Conservation (phyloP, 345 rosid genomes). For the Punica granatum region DNA sequence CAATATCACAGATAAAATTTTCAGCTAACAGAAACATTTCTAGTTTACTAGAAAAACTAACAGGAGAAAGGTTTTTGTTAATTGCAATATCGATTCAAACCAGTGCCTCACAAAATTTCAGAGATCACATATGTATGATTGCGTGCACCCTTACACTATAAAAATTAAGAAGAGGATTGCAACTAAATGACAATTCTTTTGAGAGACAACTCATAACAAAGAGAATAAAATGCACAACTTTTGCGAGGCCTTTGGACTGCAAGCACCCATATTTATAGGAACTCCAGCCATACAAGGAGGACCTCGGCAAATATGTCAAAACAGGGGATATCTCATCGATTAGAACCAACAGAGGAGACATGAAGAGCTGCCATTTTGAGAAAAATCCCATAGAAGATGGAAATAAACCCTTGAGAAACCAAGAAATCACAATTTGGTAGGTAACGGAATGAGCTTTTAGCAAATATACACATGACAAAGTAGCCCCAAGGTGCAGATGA, state of each 20-base stretch:
- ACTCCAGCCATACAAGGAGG: background rate
- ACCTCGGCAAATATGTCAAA: background rate
- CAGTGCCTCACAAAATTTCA: background rate
- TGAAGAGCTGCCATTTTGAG: too few species aligned
- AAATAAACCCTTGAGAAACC: background rate
- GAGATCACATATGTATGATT: background rate
- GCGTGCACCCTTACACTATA: too few species aligned
- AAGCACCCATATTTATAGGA: background rate
- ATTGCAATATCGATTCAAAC: background rate
- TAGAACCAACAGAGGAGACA: background rate
- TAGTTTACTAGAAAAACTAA: background rate
- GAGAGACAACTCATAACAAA: background rate
- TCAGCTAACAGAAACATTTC: slow-evolving; percentile 1
- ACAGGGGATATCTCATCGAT: background rate
- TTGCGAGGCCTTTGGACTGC: background rate
- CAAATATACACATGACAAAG: background rate
- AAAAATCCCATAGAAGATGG: background rate
- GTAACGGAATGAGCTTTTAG: background rate
- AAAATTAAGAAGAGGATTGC: background rate
- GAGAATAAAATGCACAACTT: background rate
- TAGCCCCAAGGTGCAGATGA: background rate
- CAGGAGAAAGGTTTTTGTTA: background rate
- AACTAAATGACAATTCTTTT: background rate
- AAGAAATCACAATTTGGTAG: background rate
- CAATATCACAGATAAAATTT: slow-evolving; percentile 5